Conservation (phyloP, 495 filamentous ascomycete genomes). For the Podospora sp. region DNA sequence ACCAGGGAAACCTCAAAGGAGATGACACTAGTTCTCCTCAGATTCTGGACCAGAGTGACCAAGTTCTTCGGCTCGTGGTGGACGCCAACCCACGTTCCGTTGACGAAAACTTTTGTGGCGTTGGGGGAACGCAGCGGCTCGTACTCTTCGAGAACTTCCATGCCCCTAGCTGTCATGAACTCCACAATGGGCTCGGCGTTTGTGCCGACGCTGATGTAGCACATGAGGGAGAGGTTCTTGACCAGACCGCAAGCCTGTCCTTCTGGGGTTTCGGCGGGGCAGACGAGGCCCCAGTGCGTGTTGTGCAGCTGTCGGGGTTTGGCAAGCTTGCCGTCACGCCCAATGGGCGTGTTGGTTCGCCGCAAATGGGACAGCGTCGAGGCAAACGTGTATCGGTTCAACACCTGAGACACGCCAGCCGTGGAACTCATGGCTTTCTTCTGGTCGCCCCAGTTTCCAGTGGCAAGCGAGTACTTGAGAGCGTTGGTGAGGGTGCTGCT, state of each 20-base stretch:
- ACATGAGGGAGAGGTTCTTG: conserved; percentile 98
- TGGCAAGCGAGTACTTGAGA: conserved; percentile 95
- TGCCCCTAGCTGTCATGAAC: conserved; percentile 90
- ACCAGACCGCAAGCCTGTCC: conserved; percentile 98
- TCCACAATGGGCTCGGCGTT: conserved; percentile 87
- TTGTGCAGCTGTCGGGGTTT: conserved; percentile 98
- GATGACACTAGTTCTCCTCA: conserved; percentile 76
- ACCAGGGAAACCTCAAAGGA: conserved; percentile 90
- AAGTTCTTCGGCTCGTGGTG: conserved; percentile 82
- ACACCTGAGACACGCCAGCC: conserved; percentile 95
- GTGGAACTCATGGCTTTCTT: conserved; percentile 95
- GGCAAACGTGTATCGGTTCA: conserved; percentile 96
- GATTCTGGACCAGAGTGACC: conserved; percentile 71
- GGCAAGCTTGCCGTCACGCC: conserved; percentile 95
- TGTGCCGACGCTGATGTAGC: conserved; percentile 91
- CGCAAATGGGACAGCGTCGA: conserved; percentile 95
- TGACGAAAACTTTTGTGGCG: conserved; percentile 96
- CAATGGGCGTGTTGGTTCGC: conserved; percentile 96
- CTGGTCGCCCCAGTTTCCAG: conserved; percentile 98
- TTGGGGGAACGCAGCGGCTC: conserved; percentile 85
- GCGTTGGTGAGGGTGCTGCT: conserved; percentile 87
- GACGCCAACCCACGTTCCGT: conserved; percentile 95
- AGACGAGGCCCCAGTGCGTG: conserved; percentile 98
- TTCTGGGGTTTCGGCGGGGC: conserved; percentile 96
- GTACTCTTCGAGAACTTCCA: conserved; percentile 96